Evolutionary conservation across 2,329 filamentous ascomycete genomes (phyloP).

Genomic region (Xylariales sp.): DNA sequence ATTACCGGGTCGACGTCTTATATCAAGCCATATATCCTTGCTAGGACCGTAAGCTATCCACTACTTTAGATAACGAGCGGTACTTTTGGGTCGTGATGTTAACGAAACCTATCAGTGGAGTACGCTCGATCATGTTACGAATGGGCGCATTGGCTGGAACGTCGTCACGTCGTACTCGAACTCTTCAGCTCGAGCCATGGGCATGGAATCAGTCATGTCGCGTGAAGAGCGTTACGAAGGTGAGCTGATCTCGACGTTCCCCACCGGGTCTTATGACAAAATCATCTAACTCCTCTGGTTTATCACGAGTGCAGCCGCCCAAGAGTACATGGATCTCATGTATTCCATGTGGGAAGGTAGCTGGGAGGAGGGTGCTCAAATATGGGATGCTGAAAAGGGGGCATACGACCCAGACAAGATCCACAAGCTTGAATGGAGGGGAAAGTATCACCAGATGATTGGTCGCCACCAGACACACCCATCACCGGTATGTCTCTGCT

Average conservation of each 20-base stretch:
- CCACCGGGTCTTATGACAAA: too few species aligned
- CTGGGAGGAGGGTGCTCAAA: too few species aligned
- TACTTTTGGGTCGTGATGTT: slow-evolving; percentile 18
- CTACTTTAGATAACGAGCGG: slow-evolving; percentile 63
- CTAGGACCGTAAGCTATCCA: slow-evolving; percentile 60
- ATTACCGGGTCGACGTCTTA: slow-evolving; percentile 69
- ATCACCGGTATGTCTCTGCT: too few species aligned
- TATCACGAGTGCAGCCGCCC: too few species aligned
- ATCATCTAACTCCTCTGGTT: too few species aligned
- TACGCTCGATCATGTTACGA: slow-evolving; percentile 36
- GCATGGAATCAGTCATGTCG: too few species aligned
- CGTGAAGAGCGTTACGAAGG: too few species aligned
- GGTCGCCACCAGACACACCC: slow-evolving; percentile 57
- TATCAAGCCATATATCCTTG: slow-evolving; percentile 68
- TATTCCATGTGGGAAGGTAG: too few species aligned
- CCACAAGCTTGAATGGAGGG: slow-evolving; percentile 56
- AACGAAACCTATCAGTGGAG: background rate
- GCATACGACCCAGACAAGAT: slow-evolving; percentile 65
- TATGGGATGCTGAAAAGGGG: too few species aligned
- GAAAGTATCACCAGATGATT: background rate
- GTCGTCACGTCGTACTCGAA: background rate
- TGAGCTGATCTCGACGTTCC: too few species aligned
- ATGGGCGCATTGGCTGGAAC: slow-evolving; percentile 43
- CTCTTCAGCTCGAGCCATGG: background rate
- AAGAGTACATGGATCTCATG: too few species aligned